A percentile compares a stretch with the other conserved stretches of the same genome.
These are phyloP conservation scores for Spergularia marina DNA, from an alignment of 148 eudicot genomes.

Conservation along the genomic window DNA sequence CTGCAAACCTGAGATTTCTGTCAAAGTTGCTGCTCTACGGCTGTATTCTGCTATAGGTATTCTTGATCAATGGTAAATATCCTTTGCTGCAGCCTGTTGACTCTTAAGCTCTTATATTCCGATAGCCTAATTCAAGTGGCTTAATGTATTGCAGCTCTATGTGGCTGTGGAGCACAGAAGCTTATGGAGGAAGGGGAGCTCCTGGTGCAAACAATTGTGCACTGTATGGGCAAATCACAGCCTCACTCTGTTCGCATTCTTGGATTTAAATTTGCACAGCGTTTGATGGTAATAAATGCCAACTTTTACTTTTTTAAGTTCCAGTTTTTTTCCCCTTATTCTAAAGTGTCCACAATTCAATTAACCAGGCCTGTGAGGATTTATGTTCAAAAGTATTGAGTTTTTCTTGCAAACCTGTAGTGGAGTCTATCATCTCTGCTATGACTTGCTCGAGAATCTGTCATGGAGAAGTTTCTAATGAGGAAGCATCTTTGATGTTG, in stretches of 20 bases:
- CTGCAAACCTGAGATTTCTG: conserved; percentile 38
- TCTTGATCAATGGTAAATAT: conserved; percentile 28
- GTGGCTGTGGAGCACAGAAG: conserved; percentile 72
- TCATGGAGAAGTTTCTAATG: conserved; percentile 37
- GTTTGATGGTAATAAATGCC: conserved; percentile 47
- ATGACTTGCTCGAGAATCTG: conserved; percentile 36
- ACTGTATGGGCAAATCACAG: conserved; percentile 50
- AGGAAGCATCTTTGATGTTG: conserved; percentile 38
- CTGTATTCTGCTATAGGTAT: conserved; percentile 83
- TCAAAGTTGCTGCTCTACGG: conserved; percentile 53
- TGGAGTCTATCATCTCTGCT: conserved; percentile 47
- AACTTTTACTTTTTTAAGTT: not conserved
- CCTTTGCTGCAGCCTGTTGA: conserved; percentile 18
- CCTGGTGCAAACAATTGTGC: conserved; percentile 38
- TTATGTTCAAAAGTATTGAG: conserved; percentile 48
- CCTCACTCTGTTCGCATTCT: conserved; percentile 43
- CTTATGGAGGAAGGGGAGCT: conserved; percentile 50
- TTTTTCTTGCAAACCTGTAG: conserved; percentile 50
- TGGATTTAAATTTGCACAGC: conserved; percentile 62
- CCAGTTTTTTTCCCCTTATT: conserved; percentile 5
- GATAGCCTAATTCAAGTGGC: conserved; percentile 13
- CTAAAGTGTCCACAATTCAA: conserved; percentile 22
- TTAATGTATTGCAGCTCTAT: conserved; percentile 51
- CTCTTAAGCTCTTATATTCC: conserved; percentile 14
- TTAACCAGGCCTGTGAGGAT: conserved; percentile 55